Evolutionary conservation across 2,329 filamentous ascomycete genomes (phyloP), one percentile per base, ranked within the genome.

Genomic region (Seiridium cupressi): DNA sequence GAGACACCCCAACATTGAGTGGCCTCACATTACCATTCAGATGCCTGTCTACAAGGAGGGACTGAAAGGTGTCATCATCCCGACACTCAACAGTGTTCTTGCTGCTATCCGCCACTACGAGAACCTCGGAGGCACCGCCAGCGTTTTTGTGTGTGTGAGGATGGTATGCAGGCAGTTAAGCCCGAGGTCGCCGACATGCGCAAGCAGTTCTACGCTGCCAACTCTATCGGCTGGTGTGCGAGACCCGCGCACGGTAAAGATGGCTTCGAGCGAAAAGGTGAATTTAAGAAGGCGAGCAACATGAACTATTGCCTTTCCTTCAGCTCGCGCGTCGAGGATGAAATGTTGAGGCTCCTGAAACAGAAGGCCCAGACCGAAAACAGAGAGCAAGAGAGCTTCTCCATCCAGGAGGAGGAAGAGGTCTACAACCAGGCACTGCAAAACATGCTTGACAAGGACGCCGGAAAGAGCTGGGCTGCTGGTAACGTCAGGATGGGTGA

Each of bases 281-380:
- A 86, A 65, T 88, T 87, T 76, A 88, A 88, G 72, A 87, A 88
- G 72, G 84, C 85, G 2, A 86, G 83, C 35, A 89, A 89, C 75
- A 89, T 89, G 87, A 89, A 89, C 70, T 89, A 85, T 62, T 84
- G 80, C 1, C 73, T 89, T 36, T 78, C 78, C 54, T 72, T 86
- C 55, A 84, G 81, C 59, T 79, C 81, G 63, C 76, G 79, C 3
- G 79, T 88, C 1, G 86, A 89, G 66, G 78, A 81, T 32, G 79
- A 79, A 46, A 67, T 86, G 32, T 67, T 71, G 18, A 63, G 64
- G 0, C 58, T 65, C 13, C 5, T 51, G n/a, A 32, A 51, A 2
- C 18, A 51, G 32, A 34, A 36, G 31, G 49, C 49, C 32, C 6
- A 51, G 32, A 11, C n/a, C 5, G 13, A 13, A 7, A 6, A 36